phyloP scores from a whole-genome alignment of 176 grass and related monocot species.

The Microstegium vimineum region DNA sequence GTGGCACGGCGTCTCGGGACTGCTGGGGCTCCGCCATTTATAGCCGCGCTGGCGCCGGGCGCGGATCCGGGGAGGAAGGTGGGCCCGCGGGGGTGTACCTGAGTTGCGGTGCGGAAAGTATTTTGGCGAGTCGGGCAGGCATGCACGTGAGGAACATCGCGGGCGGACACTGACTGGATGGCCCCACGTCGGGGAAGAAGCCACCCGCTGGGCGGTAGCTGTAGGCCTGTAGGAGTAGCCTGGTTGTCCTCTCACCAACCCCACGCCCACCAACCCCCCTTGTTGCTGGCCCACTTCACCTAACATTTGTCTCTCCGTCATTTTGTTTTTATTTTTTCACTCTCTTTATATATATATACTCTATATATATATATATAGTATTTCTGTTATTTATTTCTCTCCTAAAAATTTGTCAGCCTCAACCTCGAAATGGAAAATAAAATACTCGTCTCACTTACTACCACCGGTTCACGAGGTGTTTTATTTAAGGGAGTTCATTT shows the following conservation, averaged over 20 bases:
- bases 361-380: too few relatives aligned
- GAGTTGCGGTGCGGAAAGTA: neutral
- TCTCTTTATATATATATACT: too few relatives aligned
- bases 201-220: neutral
- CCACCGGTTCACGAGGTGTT: neutral
- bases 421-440: neutral
- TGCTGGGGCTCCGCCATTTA: constrained; percentile 1
- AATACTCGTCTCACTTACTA: neutral
- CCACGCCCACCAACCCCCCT: neutral
- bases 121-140: neutral
- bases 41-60: neutral
- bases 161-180: rapidly evolving
- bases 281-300: neutral
- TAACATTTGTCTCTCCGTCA: neutral
- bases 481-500: neutral
- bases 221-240: neutral
- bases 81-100: neutral
- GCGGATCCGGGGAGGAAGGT: neutral
- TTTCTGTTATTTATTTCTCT: neutral
- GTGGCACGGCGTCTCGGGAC: neutral
- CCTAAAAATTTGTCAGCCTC: neutral
- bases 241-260: constrained; percentile 11
- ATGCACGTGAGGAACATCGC: neutral
- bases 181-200: neutral
- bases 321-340: too few relatives aligned